Percentiles rank a stretch among this genome's conserved stretches.
These are phyloP conservation scores for Hymenochaete sp. DNA, from an alignment of 1,284 basidiomycete genomes.

Conservation along the genomic window DNA sequence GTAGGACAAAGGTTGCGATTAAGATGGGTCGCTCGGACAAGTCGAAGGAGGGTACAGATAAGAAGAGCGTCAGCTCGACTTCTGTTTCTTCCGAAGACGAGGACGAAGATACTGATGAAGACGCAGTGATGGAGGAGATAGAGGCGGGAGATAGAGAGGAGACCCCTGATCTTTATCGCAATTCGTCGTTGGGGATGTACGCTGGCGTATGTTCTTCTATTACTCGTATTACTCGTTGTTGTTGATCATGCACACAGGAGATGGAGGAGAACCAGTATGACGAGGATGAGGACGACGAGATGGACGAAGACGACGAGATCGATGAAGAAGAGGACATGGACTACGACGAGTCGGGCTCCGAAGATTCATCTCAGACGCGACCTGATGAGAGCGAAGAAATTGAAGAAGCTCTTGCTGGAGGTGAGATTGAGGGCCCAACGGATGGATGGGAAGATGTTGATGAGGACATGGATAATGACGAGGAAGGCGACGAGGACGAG, in stretches of 20 bases:
- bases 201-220: conserved; percentile 55
- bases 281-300: conserved; percentile 66
- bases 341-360: conserved; percentile 71
- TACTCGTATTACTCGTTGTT: conserved; percentile 7
- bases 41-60: conserved; percentile 47
- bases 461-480: conserved; percentile 49
- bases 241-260: conserved; percentile 40
- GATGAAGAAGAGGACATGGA: conserved; percentile 69
- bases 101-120: conserved; percentile 34
- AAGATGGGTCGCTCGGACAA: conserved; percentile 89
- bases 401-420: conserved; percentile 32
- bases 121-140: conserved; percentile 38
- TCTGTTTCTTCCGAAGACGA: conserved; percentile 56
- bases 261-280: conserved; percentile 70
- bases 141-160: conserved; percentile 54
- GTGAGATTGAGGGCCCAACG: conserved; percentile 20
- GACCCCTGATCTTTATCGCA: conserved; percentile 91
- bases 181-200: conserved; percentile 93
- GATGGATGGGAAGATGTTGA: conserved; percentile 45
- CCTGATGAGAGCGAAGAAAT: conserved; percentile 54
- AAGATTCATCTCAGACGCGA: conserved; percentile 70
- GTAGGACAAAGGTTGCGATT: conserved; percentile 88
- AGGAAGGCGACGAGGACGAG: conserved; percentile 46
- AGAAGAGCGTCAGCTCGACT: conserved; percentile 47
- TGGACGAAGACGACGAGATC: conserved; percentile 69